Conservation (phyloP, 495 filamentous ascomycete genomes). For the Bacidia gigantensis region DNA sequence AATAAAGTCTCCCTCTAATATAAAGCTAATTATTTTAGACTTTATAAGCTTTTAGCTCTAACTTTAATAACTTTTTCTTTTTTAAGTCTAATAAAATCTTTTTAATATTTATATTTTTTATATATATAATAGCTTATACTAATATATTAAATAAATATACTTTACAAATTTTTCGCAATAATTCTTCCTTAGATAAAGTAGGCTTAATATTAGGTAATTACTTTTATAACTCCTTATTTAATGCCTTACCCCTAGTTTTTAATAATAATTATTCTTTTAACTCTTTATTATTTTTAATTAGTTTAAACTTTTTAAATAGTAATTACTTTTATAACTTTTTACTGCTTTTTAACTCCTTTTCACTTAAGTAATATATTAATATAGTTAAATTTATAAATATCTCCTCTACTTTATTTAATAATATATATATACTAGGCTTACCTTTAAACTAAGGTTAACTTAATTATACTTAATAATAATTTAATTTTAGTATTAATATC, state of each 20-base stretch:
- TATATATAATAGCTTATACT: constrained; percentile 1
- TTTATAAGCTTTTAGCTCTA: not conserved
- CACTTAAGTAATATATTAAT: not conserved
- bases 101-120: not conserved
- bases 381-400: not conserved
- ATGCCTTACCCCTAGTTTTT: not conserved
- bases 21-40: not conserved
- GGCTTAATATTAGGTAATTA: not conserved
- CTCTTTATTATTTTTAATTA: not conserved
- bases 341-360: too few species aligned
- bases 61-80: not conserved
- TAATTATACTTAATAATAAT: not conserved
- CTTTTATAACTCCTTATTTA: not conserved
- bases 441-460: not conserved
- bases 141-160: not conserved
- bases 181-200: not conserved
- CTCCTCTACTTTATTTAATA: not conserved
- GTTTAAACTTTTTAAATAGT: not conserved
- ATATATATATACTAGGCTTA: not conserved
- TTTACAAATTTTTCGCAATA: constrained; percentile 1
- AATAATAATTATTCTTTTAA: not conserved
- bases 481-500: not conserved
- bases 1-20: not conserved
- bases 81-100: not conserved
- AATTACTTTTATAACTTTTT: not conserved